phyloP scores from a whole-genome alignment of 2,329 filamentous ascomycete genomes.

The Diaporthe longicolla region DNA sequence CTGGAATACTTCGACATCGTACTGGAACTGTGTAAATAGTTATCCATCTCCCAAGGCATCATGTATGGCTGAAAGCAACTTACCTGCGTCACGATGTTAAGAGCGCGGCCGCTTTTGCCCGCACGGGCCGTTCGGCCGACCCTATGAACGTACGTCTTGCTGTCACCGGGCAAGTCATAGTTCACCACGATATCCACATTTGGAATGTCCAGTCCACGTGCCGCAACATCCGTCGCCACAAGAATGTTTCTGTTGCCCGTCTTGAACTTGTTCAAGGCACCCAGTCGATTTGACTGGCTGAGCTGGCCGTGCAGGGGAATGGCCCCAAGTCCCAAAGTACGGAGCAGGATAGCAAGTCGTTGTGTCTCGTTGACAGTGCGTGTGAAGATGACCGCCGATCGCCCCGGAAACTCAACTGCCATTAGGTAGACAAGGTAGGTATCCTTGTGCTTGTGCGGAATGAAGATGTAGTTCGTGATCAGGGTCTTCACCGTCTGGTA shows the following conservation, averaged over 20 bases:
- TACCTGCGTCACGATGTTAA: constrained; percentile 83
- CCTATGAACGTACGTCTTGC: constrained; percentile 91
- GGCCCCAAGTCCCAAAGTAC: constrained; percentile 87
- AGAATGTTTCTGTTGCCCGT: constrained; percentile 85
- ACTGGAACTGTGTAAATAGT: constrained; percentile 30
- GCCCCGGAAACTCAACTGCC: constrained; percentile 84
- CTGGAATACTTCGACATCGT: constrained; percentile 82
- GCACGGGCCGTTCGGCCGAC: constrained; percentile 91
- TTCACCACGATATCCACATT: constrained; percentile 74
- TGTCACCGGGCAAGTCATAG: constrained; percentile 85
- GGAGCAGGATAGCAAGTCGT: constrained; percentile 84
- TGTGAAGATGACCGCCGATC: constrained; percentile 90
- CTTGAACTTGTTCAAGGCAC: constrained; percentile 91
- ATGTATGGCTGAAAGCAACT: not conserved
- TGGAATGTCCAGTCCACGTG: constrained; percentile 92
- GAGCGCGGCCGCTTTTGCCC: constrained; percentile 85
- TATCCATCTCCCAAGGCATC: not conserved
- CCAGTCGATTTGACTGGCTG: constrained; percentile 87
- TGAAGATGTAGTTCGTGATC: constrained; percentile 87
- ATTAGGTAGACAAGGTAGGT: constrained; percentile 88
- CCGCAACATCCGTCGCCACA: constrained; percentile 94
- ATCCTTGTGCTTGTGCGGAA: constrained; percentile 90
- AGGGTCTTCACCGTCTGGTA: constrained; percentile 94
- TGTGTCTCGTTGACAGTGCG: constrained; percentile 93
- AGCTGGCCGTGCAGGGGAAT: constrained; percentile 95